These are phyloP conservation scores for Colletotrichum theobromicola DNA, from an alignment of 2,329 filamentous ascomycete species.

Conservation along the genomic window DNA sequence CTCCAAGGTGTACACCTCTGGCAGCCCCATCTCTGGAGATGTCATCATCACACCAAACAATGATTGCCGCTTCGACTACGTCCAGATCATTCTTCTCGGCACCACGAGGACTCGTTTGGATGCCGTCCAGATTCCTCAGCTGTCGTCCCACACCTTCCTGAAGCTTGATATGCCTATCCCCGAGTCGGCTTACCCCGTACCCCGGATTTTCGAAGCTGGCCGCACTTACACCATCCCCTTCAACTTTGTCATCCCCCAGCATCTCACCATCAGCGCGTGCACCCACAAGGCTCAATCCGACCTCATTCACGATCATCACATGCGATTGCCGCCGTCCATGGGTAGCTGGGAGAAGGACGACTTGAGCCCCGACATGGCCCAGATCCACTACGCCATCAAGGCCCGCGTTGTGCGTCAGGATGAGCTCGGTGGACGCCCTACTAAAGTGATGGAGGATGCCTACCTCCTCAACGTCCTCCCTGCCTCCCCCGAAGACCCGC, in stretches of 20 bases:
- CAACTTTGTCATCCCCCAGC: constrained; percentile 63
- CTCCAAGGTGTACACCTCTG: constrained; percentile 61
- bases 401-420: constrained; percentile 46
- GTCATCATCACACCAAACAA: constrained; percentile 49
- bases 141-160: constrained; percentile 58
- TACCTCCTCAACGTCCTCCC: constrained; percentile 60
- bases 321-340: constrained; percentile 58
- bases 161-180: constrained; percentile 61
- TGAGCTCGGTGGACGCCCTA: constrained; percentile 26
- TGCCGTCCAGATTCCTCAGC: constrained; percentile 52
- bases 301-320: constrained; percentile 56
- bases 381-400: constrained; percentile 58
- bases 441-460: constrained; percentile 44
- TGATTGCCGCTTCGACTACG: constrained; percentile 53
- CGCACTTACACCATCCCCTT: constrained; percentile 58
- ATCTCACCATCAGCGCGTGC: constrained; percentile 63
- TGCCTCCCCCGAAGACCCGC: constrained; percentile 52
- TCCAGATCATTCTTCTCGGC: constrained; percentile 61
- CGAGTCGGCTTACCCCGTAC: constrained; percentile 50
- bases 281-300: constrained; percentile 50
- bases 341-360: constrained; percentile 60
- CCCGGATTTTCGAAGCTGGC: constrained; percentile 53
- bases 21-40: constrained; percentile 54
- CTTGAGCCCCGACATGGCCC: constrained; percentile 58
- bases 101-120: constrained; percentile 56